phyloP scores from a whole-genome alignment of 768 basidiomycete species.

The Kwoniella heveanensis region DNA sequence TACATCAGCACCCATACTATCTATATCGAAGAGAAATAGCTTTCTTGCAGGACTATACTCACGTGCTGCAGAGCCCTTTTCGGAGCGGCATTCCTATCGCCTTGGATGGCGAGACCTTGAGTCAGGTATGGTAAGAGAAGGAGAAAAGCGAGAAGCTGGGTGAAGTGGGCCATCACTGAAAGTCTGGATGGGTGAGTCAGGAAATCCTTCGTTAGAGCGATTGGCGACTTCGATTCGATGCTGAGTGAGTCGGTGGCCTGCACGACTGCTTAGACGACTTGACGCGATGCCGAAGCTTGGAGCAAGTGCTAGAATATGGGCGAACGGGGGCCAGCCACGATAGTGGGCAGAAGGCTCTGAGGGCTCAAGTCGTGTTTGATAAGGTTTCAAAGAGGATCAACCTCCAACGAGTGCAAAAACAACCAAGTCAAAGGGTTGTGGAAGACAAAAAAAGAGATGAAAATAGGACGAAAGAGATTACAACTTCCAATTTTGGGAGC shows the following conservation, averaged over 20 bases:
- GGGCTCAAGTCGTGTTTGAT: no score
- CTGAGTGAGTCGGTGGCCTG: neutral
- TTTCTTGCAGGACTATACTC: no score
- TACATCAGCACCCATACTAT: no score
- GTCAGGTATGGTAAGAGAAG: conserved; percentile 10
- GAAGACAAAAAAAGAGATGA: neutral
- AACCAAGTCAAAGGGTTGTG: no score
- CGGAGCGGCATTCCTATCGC: neutral
- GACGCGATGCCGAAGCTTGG: no score
- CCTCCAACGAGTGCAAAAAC: neutral
- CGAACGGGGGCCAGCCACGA: no score
- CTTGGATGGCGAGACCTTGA: conserved; percentile 12
- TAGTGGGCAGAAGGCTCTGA: no score
- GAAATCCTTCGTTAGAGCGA: no score
- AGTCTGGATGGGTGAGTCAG: no score
- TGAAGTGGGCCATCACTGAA: conserved; percentile 11
- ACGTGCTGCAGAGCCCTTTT: conserved; percentile 5
- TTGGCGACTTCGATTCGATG: neutral
- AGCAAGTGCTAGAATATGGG: no score
- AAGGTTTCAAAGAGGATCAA: conserved; percentile 13
- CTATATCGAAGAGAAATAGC: no score
- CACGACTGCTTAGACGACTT: neutral
- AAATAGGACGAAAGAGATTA: no score
- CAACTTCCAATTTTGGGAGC: conserved; percentile 6
- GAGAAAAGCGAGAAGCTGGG: conserved; percentile 6